These are phyloP conservation scores for Trichosanthes cucumerina DNA, from an alignment of 306 rosid species.

Conservation along the genomic window DNA sequence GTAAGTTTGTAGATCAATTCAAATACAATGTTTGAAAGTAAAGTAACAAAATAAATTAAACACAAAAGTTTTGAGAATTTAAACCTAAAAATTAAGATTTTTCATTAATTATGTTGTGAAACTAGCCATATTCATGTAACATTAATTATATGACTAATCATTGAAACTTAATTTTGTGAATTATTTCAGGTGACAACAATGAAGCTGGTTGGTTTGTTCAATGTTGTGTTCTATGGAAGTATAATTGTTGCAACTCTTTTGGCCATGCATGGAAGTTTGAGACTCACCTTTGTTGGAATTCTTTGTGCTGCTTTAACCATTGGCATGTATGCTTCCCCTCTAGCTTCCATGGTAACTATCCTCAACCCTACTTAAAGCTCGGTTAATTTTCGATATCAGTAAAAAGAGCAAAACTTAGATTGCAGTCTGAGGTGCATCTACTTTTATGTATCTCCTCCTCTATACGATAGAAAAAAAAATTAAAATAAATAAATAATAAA, in stretches of 20 bases:
- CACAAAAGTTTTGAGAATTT: background rate
- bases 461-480: too few relatives aligned
- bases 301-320: conserved; percentile 28
- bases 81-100: background rate
- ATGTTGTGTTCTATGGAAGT: conserved; percentile 33
- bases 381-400: background rate
- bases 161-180: background rate
- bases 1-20: background rate
- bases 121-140: background rate
- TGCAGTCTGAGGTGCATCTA: too few relatives aligned
- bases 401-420: too few relatives aligned
- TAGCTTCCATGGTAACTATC: conserved; percentile 27
- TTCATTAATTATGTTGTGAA: background rate
- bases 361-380: background rate
- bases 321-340: conserved; percentile 41
- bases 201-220: conserved; percentile 18
- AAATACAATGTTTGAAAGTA: too few relatives aligned
- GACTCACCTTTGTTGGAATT: conserved; percentile 31
- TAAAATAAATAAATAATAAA: too few relatives aligned
- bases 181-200: conserved; percentile 18
- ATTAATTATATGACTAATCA: background rate
- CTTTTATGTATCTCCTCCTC: too few relatives aligned
- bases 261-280: conserved; percentile 24
- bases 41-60: background rate
- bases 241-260: conserved; percentile 28